Percentiles rank a stretch among this genome's conserved stretches.
These are phyloP conservation scores for Sanchytrium tribonematis DNA, from an alignment of 371 early-diverging fungal species.

Conservation along the genomic window DNA sequence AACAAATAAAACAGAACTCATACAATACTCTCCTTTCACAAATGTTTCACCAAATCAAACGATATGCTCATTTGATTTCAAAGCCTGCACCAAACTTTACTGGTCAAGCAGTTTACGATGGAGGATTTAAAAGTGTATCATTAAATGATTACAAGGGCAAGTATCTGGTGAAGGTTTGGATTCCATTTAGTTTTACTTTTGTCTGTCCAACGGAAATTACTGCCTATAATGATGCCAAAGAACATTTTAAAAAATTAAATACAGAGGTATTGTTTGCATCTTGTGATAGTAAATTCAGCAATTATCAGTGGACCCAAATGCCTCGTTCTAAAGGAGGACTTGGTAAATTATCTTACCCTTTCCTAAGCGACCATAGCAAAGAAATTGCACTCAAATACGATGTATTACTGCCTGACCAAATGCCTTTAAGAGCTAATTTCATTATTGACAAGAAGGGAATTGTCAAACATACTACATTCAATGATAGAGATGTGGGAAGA, in stretches of 20 bases:
- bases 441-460: constrained; percentile 72
- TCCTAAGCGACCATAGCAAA: constrained; percentile 54
- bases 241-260: constrained; percentile 43
- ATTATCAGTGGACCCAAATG: constrained; percentile 41
- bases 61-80: background rate
- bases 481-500: constrained; percentile 74
- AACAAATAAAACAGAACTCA: background rate
- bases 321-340: constrained; percentile 67
- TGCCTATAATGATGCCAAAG: constrained; percentile 53
- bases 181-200: constrained; percentile 26
- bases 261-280: constrained; percentile 50
- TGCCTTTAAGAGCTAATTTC: constrained; percentile 26
- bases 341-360: constrained; percentile 22
- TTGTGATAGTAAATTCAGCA: constrained; percentile 40
- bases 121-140: background rate
- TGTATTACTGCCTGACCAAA: constrained; percentile 38
- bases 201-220: constrained; percentile 38
- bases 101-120: background rate
- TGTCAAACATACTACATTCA: constrained; percentile 36
- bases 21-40: background rate
- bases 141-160: constrained; percentile 9
- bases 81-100: background rate
- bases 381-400: constrained; percentile 50
- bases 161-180: constrained; percentile 50
- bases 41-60: background rate